Base-by-base conservation (phyloP, 345 rosid species). In the Eucalyptus shirleyi region DNA sequence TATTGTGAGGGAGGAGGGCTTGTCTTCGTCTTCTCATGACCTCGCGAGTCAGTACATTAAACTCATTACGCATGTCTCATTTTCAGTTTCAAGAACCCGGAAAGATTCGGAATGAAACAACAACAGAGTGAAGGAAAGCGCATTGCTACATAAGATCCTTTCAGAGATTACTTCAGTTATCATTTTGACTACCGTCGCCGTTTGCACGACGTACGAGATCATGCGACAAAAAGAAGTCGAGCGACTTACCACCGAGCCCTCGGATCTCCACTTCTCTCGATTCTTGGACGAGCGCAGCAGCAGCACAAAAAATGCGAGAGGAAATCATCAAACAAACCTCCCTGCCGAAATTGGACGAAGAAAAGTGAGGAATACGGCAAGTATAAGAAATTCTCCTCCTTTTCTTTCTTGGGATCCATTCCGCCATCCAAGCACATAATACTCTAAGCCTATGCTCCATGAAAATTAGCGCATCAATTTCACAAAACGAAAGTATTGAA, bases 201-300 rank as follows among this genome's bases (percentile, higher is more conserved):
- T 50, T 15, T 3, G 13, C 12, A 16, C 34, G 50, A 62, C 8
- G 50, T 26, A 9, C 18, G 44, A 65, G 69, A 32, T 23, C 40
- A 69, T 49, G 45, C 65, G n/a, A 47, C 28, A 30, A 50, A 18
- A 50, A 21, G 59, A 47, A 30, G 53, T 37, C 5, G 24, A 80
- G 45, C 32, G 44, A 89, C 92, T 80, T 93, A 95, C 99, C 98
- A 82, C 95, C 92, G 82, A 91, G 93, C 55, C 98, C 97, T 44
- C 99, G 98, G 88, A 94, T 94, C 93, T 98, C 99, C 47, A 98
- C 97, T 95, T 98, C 99, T 90, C 99, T 94, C 92, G 95, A 96
- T 93, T 98, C 99, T 96, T 98, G 99, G 88, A 98, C 98, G 77
- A 49, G 99, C 98, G 87, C 99, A 98, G 91, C 99, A 98, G 92